Conservation (phyloP, 2,329 filamentous ascomycete species). For the Pseudogymnoascus verrucosus region DNA sequence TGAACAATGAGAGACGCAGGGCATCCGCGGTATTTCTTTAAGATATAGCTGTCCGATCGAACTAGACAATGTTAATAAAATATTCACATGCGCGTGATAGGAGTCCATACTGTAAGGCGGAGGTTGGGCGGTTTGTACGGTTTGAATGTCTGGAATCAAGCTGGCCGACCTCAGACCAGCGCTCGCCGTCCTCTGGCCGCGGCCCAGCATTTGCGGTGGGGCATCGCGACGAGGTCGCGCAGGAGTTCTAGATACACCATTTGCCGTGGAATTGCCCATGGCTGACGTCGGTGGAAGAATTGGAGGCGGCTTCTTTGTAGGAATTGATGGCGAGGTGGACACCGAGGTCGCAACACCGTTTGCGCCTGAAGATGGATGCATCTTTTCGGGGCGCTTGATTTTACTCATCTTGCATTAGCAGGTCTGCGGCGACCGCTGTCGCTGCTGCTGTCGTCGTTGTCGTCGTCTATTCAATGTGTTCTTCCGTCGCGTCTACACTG, state of each 20-base stretch:
- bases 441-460: not conserved
- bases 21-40: constrained; percentile 67
- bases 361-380: constrained; percentile 4
- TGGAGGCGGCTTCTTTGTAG: constrained; percentile 46
- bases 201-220: constrained; percentile 35
- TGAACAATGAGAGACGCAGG: constrained; percentile 82
- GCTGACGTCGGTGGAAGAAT: constrained; percentile 44
- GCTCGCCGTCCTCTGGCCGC: constrained; percentile 42
- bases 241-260: constrained; percentile 39
- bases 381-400: constrained; percentile 11
- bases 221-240: constrained; percentile 53
- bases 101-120: constrained; percentile 43
- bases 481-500: constrained; percentile 1
- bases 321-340: constrained; percentile 40
- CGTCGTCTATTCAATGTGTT: constrained; percentile 4
- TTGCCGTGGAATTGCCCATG: constrained; percentile 34
- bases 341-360: constrained; percentile 9
- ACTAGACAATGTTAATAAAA: constrained; percentile 41
- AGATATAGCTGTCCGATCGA: constrained; percentile 65
- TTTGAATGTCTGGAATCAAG: constrained; percentile 35
- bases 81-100: constrained; percentile 14
- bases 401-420: constrained; percentile 9
- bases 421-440: constrained; percentile 5
- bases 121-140: constrained; percentile 35
- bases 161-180: constrained; percentile 42